These are phyloP conservation scores for Rosellinia necatrix DNA, from an alignment of 2,329 filamentous ascomycete species.

Conservation along the genomic window DNA sequence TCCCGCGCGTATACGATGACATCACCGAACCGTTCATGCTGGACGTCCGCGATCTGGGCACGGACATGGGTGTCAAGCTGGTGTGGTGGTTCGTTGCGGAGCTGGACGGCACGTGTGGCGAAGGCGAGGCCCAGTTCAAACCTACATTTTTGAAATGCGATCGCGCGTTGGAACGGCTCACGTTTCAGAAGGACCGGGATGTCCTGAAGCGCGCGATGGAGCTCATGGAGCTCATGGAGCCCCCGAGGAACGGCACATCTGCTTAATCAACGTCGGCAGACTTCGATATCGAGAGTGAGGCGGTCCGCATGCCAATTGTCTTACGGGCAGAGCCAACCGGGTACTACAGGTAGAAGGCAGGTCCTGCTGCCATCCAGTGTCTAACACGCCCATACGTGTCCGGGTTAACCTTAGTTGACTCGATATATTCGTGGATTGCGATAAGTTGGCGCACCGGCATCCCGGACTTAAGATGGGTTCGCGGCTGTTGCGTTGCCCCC, in stretches of 20 bases:
- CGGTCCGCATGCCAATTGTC: too few species aligned
- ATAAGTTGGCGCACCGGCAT: too few species aligned
- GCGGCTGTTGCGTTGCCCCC: too few species aligned
- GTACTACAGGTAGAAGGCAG: too few species aligned
- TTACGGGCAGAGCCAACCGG: too few species aligned
- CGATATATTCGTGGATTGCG: too few species aligned
- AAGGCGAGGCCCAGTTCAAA: slow-evolving; percentile 37
- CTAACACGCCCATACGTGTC: too few species aligned
- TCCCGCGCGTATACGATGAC: slow-evolving; percentile 34
- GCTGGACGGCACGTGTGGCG: slow-evolving; percentile 25
- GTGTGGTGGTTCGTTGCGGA: slow-evolving; percentile 43
- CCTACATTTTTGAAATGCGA: slow-evolving; percentile 32
- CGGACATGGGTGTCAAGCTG: slow-evolving; percentile 37
- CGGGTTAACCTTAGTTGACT: too few species aligned
- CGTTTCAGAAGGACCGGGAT: slow-evolving; percentile 40
- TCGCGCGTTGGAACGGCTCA: slow-evolving; percentile 34
- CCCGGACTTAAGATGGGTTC: too few species aligned
- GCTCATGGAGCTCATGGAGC: slow-evolving; percentile 25
- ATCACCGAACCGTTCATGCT: slow-evolving; percentile 41
- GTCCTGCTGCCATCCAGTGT: too few species aligned
- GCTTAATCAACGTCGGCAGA: slow-evolving; percentile 14
- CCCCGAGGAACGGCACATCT: slow-evolving; percentile 4
- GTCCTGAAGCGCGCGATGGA: slow-evolving; percentile 37
- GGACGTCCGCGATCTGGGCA: slow-evolving; percentile 38
- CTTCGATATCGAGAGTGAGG: too few species aligned